Conservation (phyloP, 2,329 filamentous ascomycete species). For the Pseudocercospora fuligena region DNA sequence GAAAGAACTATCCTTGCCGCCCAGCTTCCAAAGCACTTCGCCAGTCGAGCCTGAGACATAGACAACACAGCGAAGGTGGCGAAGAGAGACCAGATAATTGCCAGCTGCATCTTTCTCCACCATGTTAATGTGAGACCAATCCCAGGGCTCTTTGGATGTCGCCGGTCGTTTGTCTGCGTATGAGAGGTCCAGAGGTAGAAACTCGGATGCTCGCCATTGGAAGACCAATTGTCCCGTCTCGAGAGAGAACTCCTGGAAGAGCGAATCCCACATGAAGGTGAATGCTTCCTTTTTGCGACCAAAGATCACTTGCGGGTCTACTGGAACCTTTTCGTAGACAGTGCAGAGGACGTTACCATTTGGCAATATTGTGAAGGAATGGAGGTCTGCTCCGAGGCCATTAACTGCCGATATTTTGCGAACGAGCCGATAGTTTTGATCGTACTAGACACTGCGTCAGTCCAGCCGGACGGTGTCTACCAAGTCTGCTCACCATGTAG, state of each 20-base stretch:
- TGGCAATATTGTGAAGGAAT: constrained; percentile 48
- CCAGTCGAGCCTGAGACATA: constrained; percentile 49
- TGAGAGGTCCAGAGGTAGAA: constrained; percentile 53
- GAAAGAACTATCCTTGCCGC: constrained; percentile 38
- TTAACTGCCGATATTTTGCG: constrained; percentile 46
- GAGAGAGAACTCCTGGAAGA: constrained; percentile 50
- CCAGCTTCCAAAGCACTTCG: constrained; percentile 57
- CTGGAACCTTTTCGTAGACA: constrained; percentile 39
- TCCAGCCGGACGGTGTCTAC: not conserved
- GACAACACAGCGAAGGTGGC: constrained; percentile 54
- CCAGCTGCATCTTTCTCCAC: constrained; percentile 56
- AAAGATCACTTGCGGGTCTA: constrained; percentile 17
- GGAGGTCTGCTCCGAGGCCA: constrained; percentile 46
- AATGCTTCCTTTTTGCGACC: constrained; percentile 13
- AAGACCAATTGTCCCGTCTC: constrained; percentile 60
- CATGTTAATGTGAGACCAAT: constrained; percentile 62
- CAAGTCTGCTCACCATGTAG: constrained; percentile 49
- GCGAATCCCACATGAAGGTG: constrained; percentile 39
- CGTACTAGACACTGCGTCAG: constrained; percentile 22
- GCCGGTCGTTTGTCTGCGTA: constrained; percentile 41
- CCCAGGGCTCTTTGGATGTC: constrained; percentile 53
- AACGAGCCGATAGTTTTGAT: constrained; percentile 39
- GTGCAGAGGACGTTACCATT: constrained; percentile 49
- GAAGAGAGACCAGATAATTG: constrained; percentile 60
- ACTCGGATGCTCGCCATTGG: constrained; percentile 62